Evolutionary conservation across 2,329 filamentous ascomycete species (phyloP).

Genomic region (Myrmaecium sp.): DNA sequence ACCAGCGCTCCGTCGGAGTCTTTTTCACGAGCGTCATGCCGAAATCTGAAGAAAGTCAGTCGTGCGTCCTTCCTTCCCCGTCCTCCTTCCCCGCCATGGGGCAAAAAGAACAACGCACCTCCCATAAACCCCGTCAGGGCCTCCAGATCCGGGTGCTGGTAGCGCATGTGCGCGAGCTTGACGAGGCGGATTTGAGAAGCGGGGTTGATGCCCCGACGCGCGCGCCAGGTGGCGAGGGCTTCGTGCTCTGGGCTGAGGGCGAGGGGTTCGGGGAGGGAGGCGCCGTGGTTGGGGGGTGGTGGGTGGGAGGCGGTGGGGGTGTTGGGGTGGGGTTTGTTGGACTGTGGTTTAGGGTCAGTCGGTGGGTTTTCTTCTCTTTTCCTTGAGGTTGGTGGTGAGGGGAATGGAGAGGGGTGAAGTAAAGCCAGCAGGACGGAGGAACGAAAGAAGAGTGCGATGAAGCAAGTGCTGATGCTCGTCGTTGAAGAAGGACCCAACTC

Average conservation of each 20-base stretch:
- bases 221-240: too few species aligned
- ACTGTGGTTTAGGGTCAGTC: constrained; percentile 9
- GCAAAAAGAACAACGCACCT: too few species aligned
- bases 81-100: too few species aligned
- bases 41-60: constrained; percentile 8
- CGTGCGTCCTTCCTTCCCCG: too few species aligned
- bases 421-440: background rate
- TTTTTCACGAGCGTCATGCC: constrained; percentile 6
- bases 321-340: constrained; percentile 20
- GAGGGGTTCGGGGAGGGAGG: constrained; percentile 20
- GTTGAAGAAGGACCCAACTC: too few species aligned
- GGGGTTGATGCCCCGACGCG: too few species aligned
- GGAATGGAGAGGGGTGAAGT: background rate
- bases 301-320: too few species aligned
- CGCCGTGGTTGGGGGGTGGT: constrained; percentile 25
- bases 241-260: constrained; percentile 20
- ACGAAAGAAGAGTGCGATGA: background rate
- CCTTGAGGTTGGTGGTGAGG: background rate
- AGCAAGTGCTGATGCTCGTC: too few species aligned
- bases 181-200: constrained; percentile 4
- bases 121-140: too few species aligned
- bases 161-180: constrained; percentile 6
- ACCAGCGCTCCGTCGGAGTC: constrained; percentile 32
- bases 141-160: constrained; percentile 7
- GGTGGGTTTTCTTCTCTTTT: constrained; percentile 1